Evolutionary conservation across 139 green algal species (phyloP), one percentile per base, ranked within the genome.

Genomic region (Mesostigma viride): DNA sequence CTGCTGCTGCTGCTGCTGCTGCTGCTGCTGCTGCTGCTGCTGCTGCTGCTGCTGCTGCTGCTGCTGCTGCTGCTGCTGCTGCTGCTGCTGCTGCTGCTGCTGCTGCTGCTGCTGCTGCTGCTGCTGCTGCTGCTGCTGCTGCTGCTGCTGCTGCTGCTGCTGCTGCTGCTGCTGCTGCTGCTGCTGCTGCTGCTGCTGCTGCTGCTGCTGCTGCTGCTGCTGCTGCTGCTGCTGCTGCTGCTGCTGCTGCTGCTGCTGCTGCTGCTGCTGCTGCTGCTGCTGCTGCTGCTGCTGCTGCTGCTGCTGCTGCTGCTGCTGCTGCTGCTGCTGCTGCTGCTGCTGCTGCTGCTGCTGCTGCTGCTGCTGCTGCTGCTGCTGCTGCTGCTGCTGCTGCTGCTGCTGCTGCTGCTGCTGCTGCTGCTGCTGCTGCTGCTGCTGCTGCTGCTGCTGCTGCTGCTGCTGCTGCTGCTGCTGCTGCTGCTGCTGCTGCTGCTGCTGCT

Each of bases 31-130:
- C 6, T 61, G 53, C 53, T 61, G 53, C 53, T 61, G 53, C 3
- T 61, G 53, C 53, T 61, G 53, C 26, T 61, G 53, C 53, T 62
- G 56, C 28, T 62, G 56, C 56, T 62, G 28, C 30, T 62, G 56
- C 28, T 62, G 56, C n/a, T 35, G 1, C 24, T 62, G 56, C 56
- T 62, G 56, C 1, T 35, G 1, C 26, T 35, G 5, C 56, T 62
- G 30, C 30, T 35, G 56, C 24, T 35, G 24, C 30, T 35, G 56
- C 28, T 35, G 56, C 30, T 33, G 56, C 56, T 62, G 56, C 27
- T 62, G 56, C 56, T 62, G 56, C 56, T 62, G 24, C 6, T 62
- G 56, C 24, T 62, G 56, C 40, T 48, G 8, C 8, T 14, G 8
- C 40, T 48, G 40, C 11, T 14, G 8, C 40, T 14, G 11, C 11